phyloP scores from a whole-genome alignment of 768 basidiomycete genomes.

The Kockovaella imperatae region DNA sequence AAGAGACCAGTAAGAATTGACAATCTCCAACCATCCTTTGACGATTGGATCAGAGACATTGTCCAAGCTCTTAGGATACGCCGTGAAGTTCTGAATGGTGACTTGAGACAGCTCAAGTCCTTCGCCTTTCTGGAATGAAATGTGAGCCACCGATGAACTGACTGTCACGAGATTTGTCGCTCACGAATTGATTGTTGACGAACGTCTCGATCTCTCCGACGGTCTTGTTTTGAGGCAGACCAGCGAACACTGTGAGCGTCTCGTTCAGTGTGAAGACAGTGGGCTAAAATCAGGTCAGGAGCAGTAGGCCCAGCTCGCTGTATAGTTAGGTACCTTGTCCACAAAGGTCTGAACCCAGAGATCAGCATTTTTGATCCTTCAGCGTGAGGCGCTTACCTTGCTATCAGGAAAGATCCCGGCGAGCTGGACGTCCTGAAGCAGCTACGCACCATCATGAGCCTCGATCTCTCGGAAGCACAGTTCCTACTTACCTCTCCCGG shows the following conservation, averaged over 20 bases:
- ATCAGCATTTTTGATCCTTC: not conserved
- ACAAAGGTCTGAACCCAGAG: conserved; percentile 14
- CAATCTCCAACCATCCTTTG: conserved; percentile 65
- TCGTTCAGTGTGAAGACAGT: conserved; percentile 59
- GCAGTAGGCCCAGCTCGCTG: not conserved
- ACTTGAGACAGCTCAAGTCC: conserved; percentile 70
- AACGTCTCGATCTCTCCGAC: conserved; percentile 62
- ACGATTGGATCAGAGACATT: conserved; percentile 65
- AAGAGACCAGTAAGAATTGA: conserved; percentile 76
- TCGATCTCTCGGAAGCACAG: not conserved
- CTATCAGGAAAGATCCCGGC: conserved; percentile 11
- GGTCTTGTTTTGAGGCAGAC: conserved; percentile 49
- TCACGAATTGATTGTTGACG: conserved; percentile 61
- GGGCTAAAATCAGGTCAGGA: conserved; percentile 46
- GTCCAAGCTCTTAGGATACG: conserved; percentile 59
- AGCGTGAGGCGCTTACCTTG: conserved; percentile 7
- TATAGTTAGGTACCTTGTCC: conserved; percentile 14
- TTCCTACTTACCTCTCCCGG: conserved; percentile 24
- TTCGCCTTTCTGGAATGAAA: conserved; percentile 54
- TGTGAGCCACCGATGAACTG: not conserved
- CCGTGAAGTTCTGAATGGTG: conserved; percentile 56
- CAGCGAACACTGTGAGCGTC: conserved; percentile 61
- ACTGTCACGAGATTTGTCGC: conserved; percentile 2
- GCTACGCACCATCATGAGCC: not conserved
- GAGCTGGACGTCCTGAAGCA: conserved; percentile 17